Conservation (phyloP, 1,284 basidiomycete genomes). For the Limonomyces culmigenus region DNA sequence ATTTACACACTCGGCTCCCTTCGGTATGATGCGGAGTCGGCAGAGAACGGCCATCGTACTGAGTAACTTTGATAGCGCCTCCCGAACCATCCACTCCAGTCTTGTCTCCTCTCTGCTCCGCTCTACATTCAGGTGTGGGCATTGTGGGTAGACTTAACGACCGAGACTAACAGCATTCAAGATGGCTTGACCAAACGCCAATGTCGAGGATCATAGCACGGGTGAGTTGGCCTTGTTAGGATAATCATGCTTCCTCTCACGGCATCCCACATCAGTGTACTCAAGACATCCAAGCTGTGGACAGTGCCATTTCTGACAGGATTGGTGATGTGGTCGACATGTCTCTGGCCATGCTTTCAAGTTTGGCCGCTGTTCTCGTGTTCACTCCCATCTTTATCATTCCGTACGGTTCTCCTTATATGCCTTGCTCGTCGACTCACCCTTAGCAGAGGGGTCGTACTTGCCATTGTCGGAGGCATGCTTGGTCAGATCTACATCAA, state of each 20-base stretch:
- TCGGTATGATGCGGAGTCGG: conserved; percentile 22
- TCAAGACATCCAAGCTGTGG: conserved; percentile 32
- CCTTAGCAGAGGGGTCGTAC: no score
- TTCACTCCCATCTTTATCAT: conserved; percentile 26
- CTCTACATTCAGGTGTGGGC: conserved; percentile 22
- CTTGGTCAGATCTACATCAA: conserved; percentile 42
- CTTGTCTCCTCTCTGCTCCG: conserved; percentile 39
- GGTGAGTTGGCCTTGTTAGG: conserved; percentile 12
- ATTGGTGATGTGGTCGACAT: conserved; percentile 14
- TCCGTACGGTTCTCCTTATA: no score
- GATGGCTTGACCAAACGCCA: conserved; percentile 40
- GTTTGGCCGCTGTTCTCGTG: conserved; percentile 24
- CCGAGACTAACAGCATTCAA: not conserved
- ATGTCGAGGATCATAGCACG: conserved; percentile 39
- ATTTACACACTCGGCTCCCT: no score
- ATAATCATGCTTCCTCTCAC: not conserved
- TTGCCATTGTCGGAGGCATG: conserved; percentile 28
- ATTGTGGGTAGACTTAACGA: not conserved
- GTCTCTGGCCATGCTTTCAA: conserved; percentile 18
- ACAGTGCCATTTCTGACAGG: conserved; percentile 13
- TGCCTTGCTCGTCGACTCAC: no score
- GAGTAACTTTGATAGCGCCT: no score
- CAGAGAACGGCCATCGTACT: no score
- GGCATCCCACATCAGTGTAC: conserved; percentile 18
- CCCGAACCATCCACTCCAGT: conserved; percentile 33